Evolutionary conservation across 2,329 filamentous ascomycete genomes (phyloP), one percentile per base, ranked within the genome.

Genomic region (Calonectria naviculata): DNA sequence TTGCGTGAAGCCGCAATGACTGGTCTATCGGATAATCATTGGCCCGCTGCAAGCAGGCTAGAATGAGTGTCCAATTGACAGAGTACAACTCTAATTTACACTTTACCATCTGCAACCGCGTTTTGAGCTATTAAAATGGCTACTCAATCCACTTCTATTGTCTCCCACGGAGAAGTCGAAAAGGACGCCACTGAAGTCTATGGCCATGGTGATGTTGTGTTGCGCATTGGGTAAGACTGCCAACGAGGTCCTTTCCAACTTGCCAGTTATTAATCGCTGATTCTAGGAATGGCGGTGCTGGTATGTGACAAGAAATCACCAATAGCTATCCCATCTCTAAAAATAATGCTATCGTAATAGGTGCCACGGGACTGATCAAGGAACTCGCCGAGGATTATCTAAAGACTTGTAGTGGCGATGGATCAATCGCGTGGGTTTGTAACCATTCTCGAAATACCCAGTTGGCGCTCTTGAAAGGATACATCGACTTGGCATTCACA

Each of bases 391-490:
- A 65, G 19, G 62, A 52, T 17, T 65, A 65, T 31, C 24, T 65
- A 12, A 42, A 42, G 15, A 54, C 46, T 2, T 46, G 34, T 12
- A 31, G n/a, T 21, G 46, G 26, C 9, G 17, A n/a, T 42, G 46
- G 46, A 19, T 29, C 46, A 28, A 65, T 65, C 21, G 46, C 10
- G 5, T 65, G 62, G 62, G 62, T 65, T 28, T 65, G 62, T 24
- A 65, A 65, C 24, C 62, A 65, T 31, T 65, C 62, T 5, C 62
- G 62, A 3, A 65, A 65, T 26, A 65, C 62, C 2, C 62, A 65
- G 21, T 15, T 65, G n/a, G 62, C 62, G 10, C 62, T 65, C 8
- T 42, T 54, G 46, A 21, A 29, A 19, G 62, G 62, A 41, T 42
- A 54, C 6, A 65, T 65, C 21, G 46, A 65, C n/a, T 9, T 65